Base-by-base conservation (phyloP, 371 early-diverging fungal genomes). In the Apophysomyces ossiformis region DNA sequence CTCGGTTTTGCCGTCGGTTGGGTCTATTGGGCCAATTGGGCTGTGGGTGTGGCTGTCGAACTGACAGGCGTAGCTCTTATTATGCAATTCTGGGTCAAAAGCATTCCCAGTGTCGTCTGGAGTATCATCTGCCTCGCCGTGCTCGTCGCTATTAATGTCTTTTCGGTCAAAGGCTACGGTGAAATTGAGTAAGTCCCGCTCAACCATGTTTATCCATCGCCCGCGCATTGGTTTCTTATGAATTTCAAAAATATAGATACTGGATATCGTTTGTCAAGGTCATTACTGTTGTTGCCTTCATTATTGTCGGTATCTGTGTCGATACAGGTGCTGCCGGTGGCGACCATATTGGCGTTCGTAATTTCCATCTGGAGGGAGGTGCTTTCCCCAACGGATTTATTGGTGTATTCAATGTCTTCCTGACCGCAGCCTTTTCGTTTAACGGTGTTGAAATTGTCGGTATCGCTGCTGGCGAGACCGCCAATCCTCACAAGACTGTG, bases 21-120 rank as follows among this genome's bases (percentile, higher is more conserved):
- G 89, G 67, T 87, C 66, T 90, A 94, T 76, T 95, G 95, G 90
- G 80, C 85, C 60, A 91, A 91, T 69, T 94, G 95, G 94, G 87
- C 93, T 38, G 84, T 95, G 5, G 89, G 92, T 26, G 89, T 92
- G 1, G 92, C 93, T 26, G 87, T 89, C 21, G 94, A 95, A 73
- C 74, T 94, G 44, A 87, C 90, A 0, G 95, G 93, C 62, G 89
- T 89, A 18, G 91, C 91, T 7, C 72, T 93, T 65, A 84, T 95
- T 65, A 87, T 95, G 76, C 80, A 85, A 69, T 93, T 78, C 75
- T 95, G 96, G 96, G 74, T 87, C 11, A 87, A 87, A 6, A 69
- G 76, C 41, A 71, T 93, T 54, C 77, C 78, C 4, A 81, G 83
- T 54, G 75, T 79, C 13, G 73, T 89, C 1, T 90, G 92, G 91